Evolutionary conservation across 164 flowering plant species (phyloP), one percentile per base, ranked within the genome.

Genomic region (Houttuynia cordata): DNA sequence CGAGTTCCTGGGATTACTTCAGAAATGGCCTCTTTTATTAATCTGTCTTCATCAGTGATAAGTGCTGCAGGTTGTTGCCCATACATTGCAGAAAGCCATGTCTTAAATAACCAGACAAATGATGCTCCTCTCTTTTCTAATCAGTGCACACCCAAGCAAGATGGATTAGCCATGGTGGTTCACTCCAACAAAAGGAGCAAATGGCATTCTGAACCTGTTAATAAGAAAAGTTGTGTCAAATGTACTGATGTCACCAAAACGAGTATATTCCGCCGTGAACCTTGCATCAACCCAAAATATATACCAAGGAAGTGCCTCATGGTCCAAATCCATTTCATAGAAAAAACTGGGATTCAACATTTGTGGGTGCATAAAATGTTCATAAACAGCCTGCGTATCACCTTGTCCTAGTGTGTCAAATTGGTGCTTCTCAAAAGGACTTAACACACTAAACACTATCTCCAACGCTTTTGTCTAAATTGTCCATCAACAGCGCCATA

Each of bases 41-140:
- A 54, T 21, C 15, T 15, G 20, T 56, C 55, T 10, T 67, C 61
- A 37, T 61, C 57, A 24, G 60, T 67, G 50, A 67, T 61, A 24
- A 67, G 60, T 19, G 69, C 24, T 15, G 4, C 47, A 20, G 61
- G 65, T 22, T 24, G 60, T 15, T 20, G 20, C 21, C 69, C 69
- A 53, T 42, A 30, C 65, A 67, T 56, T 61, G 64, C 64, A 7
- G 17, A 10, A 23, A 67, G 19, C 69, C 69, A 67, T 21, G 45
- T 56, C 47, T 61, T 56, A 56, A 67, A 67, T 21, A 61, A 45
- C 65, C 64, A 61, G 21, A 50, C 39, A 21, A 61, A 67, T 24
- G 64, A 24, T 13, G 10, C 64, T 24, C 9, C 25, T 24, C 50
- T 54, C 64, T 42, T 61, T 54, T 60, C 45, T 15, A 56, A 61